These are phyloP conservation scores for Nemania sp. DNA, from an alignment of 2,329 filamentous ascomycete genomes.

Conservation along the genomic window DNA sequence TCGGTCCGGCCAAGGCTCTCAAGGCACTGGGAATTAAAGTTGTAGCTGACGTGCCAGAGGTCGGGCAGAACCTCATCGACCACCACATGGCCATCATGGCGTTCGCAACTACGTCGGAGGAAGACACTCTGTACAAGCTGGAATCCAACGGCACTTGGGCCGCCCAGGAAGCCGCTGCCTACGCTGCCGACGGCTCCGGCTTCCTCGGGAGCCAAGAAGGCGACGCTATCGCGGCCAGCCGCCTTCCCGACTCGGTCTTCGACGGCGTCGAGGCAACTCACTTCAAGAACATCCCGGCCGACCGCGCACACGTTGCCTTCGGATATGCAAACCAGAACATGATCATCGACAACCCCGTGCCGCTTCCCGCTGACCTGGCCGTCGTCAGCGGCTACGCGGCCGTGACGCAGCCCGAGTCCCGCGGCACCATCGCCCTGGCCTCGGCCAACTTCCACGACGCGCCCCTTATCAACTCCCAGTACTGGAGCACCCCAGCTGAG, in stretches of 20 bases:
- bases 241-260: slow-evolving; percentile 27
- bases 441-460: slow-evolving; percentile 57
- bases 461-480: slow-evolving; percentile 55
- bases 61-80: slow-evolving; percentile 35
- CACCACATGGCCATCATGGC: slow-evolving; percentile 27
- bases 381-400: slow-evolving; percentile 45
- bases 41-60: slow-evolving; percentile 33
- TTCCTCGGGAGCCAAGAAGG: slow-evolving; percentile 11
- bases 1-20: slow-evolving; percentile 35
- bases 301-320: slow-evolving; percentile 23
- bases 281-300: slow-evolving; percentile 22
- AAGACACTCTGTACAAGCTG: slow-evolving; percentile 16
- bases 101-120: slow-evolving; percentile 21
- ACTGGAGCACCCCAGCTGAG: slow-evolving; percentile 50
- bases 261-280: slow-evolving; percentile 18
- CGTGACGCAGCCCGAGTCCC: slow-evolving; percentile 30
- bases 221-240: slow-evolving; percentile 16
- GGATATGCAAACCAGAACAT: no score
- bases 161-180: slow-evolving; percentile 21
- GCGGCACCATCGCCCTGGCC: slow-evolving; percentile 46
- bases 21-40: slow-evolving; percentile 37
- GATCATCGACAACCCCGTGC: no score
- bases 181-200: slow-evolving; percentile 21
- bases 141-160: slow-evolving; percentile 7
- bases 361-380: slow-evolving; percentile 1